Conservation (phyloP, 768 basidiomycete species). For the Trametes gibbosa region DNA sequence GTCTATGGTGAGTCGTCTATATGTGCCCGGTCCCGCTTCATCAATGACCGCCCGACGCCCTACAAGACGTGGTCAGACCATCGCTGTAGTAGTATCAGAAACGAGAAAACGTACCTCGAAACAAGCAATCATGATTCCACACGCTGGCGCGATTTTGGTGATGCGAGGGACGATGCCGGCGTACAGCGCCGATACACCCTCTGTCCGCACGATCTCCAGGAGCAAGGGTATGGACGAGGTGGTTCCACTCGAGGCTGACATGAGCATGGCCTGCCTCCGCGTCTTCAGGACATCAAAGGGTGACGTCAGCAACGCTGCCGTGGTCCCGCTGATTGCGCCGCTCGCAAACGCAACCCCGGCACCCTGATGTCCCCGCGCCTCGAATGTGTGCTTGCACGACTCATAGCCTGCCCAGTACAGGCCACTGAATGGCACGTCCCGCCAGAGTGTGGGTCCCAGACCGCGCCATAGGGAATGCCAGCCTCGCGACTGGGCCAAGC, state of each 20-base stretch:
- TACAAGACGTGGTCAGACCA: conserved; percentile 23
- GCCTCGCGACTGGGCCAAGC: conserved; percentile 62
- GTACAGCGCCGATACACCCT: conserved; percentile 77
- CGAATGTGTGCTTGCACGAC: conserved; percentile 64
- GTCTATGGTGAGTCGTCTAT: conserved; percentile 17
- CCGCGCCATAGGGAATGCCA: conserved; percentile 82
- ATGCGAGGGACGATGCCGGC: conserved; percentile 85
- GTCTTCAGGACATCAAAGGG: conserved; percentile 98
- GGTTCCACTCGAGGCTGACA: conserved; percentile 45
- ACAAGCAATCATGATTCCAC: conserved; percentile 97
- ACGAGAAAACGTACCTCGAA: conserved; percentile 65
- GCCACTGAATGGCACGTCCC: conserved; percentile 97
- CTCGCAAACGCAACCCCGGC: conserved; percentile 79
- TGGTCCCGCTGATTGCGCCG: conserved; percentile 85
- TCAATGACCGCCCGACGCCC: conserved; percentile 58
- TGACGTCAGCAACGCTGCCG: conserved; percentile 84
- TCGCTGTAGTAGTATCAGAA: neutral
- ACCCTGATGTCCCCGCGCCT: conserved; percentile 51
- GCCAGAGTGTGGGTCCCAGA: conserved; percentile 88
- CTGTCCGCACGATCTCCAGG: conserved; percentile 66
- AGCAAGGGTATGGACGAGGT: conserved; percentile 64
- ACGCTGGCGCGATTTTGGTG: conserved; percentile 95
- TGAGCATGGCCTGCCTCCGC: conserved; percentile 78
- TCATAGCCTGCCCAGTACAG: conserved; percentile 98
- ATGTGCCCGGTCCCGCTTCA: conserved; percentile 29